Percentiles rank a stretch among this genome's conserved stretches.
Evolutionary conservation across 495 filamentous ascomycete species (phyloP).

Genomic region (Neurospora intermedia): DNA sequence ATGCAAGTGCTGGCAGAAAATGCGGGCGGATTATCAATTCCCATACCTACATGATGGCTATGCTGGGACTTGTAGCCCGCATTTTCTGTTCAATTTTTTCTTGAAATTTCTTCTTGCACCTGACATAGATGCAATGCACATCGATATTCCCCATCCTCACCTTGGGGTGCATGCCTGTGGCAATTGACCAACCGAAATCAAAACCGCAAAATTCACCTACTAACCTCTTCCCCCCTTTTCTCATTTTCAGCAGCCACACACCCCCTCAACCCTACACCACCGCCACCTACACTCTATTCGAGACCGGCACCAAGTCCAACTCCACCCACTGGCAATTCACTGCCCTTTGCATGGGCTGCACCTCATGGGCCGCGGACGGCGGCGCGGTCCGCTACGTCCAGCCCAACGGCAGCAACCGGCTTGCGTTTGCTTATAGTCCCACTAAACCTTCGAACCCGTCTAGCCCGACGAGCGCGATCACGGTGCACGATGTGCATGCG

Average conservation of each 20-base stretch:
- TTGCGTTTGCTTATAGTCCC: slow-evolving; percentile 34
- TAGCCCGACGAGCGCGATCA: slow-evolving; percentile 21
- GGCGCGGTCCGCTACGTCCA: slow-evolving; percentile 9
- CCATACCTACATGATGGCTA: neutral
- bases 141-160: neutral
- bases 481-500: slow-evolving; percentile 28
- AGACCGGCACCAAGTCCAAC: slow-evolving; percentile 25
- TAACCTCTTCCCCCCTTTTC: neutral
- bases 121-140: neutral
- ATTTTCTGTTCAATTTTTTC: neutral
- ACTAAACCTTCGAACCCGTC: slow-evolving; percentile 18
- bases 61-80: too few relatives aligned
- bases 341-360: slow-evolving; percentile 33
- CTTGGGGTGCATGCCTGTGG: neutral
- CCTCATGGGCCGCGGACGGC: slow-evolving; percentile 17
- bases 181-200: neutral
- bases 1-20: neutral
- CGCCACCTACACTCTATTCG: slow-evolving; percentile 23
- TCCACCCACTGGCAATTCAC: slow-evolving; percentile 36
- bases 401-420: slow-evolving; percentile 27
- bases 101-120: too few relatives aligned
- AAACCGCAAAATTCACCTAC: neutral
- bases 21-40: neutral
- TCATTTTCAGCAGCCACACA: slow-evolving; percentile 17
- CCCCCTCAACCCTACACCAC: slow-evolving; percentile 20